Evolutionary conservation across 805 yeast genomes (phyloP), one percentile per base, ranked within the genome.

Genomic region (Wickerhamomyces bovis): DNA sequence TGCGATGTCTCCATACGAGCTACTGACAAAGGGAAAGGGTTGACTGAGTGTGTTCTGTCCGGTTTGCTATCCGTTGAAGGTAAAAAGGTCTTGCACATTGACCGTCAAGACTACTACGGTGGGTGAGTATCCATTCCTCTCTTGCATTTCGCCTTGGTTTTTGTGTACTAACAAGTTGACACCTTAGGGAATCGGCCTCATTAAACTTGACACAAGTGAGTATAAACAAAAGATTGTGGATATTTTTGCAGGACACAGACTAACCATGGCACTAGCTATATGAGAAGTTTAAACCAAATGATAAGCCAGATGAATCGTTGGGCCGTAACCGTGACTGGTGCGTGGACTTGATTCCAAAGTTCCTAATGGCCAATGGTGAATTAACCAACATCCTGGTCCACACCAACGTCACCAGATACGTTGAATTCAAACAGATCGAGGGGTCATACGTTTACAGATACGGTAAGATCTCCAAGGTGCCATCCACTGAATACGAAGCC

Each of bases 301-400:
- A 77, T 57, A 76, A 75, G 55, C 83, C 88, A 38, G 85, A 83
- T 51, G 74, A 73, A 19, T 76, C 79, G 52, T 77, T 82, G 52
- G 98, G 99, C 44, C 81, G 95, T 61, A 96, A 89, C 62, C 79
- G 98, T 53, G 98, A 94, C 66, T 94, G 98, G 97, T 89, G 95
- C 68, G 94, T 94, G 44, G 99, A 94, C 65, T 76, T 94, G 69
- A 89, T 94, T 61, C 99, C 99, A 39, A 94, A 94, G 70, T 90
- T 94, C 58, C 73, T 94, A 57, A 94, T 94, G 99, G 90, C 97
- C 46, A 88, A 89, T 63, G 99, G 99, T 38, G 99, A 92, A 65
- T 78, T 94, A 66, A 94, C 97, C 53, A 92, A 92, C 65, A 94
- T 94, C 56, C 77, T 94, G 56, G 89, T 88, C 31, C 97, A 92